Evolutionary conservation across 441 rosid species (phyloP).

Genomic region (Raphanus hybrid): DNA sequence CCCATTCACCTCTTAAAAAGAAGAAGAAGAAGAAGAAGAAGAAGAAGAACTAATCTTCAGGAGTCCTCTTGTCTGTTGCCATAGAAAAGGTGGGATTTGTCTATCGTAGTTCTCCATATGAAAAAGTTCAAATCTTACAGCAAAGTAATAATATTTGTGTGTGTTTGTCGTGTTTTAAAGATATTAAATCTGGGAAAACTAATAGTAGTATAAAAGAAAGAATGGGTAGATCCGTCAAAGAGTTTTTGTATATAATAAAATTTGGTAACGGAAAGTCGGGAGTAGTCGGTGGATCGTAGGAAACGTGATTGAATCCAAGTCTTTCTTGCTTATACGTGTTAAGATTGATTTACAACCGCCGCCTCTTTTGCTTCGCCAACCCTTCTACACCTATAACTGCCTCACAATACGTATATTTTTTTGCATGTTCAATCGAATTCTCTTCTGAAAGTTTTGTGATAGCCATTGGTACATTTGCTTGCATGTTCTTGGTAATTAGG

Average conservation of each 20-base stretch:
- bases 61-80: too few relatives aligned
- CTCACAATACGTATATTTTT: not conserved
- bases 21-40: too few relatives aligned
- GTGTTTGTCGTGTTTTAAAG: not conserved
- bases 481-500: not conserved
- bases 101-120: too few relatives aligned
- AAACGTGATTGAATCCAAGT: conserved; percentile 39
- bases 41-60: too few relatives aligned
- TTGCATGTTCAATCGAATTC: not conserved
- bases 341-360: not conserved
- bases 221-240: not conserved
- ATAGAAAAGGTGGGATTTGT: too few relatives aligned
- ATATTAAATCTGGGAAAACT: not conserved
- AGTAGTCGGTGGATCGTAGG: conserved; percentile 20
- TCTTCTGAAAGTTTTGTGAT: conserved; percentile 10
- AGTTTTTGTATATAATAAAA: not conserved
- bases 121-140: too few relatives aligned
- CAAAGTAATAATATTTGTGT: too few relatives aligned
- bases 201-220: not conserved
- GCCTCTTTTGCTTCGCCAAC: not conserved
- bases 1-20: too few relatives aligned
- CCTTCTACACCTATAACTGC: not conserved
- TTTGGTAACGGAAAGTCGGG: conserved; percentile 29
- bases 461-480: not conserved
- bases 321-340: not conserved